phyloP scores from a whole-genome alignment of 2,329 filamentous ascomycete species.

The Aspergillus piperis region DNA sequence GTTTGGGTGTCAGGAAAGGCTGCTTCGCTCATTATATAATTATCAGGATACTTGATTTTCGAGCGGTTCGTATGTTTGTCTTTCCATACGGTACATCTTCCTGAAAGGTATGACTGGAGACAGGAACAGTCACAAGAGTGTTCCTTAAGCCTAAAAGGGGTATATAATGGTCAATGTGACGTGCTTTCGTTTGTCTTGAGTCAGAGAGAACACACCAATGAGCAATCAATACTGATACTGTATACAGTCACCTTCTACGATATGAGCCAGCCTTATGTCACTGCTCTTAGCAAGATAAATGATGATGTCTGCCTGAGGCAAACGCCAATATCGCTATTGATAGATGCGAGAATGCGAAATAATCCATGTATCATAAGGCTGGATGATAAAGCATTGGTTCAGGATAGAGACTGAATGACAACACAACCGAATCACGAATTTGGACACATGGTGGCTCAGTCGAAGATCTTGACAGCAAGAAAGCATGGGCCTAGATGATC shows the following conservation, averaged over 20 bases:
- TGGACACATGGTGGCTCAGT: too few species aligned
- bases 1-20: neutral
- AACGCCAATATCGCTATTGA: too few species aligned
- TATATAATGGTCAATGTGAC: neutral
- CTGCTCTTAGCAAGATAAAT: too few species aligned
- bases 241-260: neutral
- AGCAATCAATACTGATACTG: neutral
- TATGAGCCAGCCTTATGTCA: too few species aligned
- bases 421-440: too few species aligned
- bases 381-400: too few species aligned
- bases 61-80: neutral
- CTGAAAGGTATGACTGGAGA: neutral
- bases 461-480: too few species aligned
- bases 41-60: neutral
- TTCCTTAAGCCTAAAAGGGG: neutral
- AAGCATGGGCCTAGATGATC: too few species aligned
- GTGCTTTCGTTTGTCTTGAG: neutral
- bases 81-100: neutral
- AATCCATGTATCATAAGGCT: too few species aligned
- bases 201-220: neutral
- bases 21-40: neutral
- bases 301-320: too few species aligned
- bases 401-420: too few species aligned
- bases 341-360: too few species aligned
- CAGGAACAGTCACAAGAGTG: neutral